phyloP scores from a whole-genome alignment of 352 stramenopile species.

The Elongisporangium anandrum region DNA sequence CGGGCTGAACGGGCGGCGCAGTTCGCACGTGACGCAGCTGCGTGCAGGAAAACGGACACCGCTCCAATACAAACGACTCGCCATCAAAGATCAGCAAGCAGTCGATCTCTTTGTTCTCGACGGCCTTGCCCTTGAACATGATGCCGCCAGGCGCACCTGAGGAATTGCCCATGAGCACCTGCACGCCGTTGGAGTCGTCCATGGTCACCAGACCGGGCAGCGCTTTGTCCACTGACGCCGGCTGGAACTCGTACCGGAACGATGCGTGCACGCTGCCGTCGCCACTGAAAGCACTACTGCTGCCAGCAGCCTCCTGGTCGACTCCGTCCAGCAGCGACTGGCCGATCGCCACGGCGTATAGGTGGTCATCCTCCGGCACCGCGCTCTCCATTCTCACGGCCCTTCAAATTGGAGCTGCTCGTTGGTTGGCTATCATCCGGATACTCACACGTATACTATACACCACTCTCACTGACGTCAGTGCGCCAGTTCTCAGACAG shows the following conservation, averaged over 20 bases:
- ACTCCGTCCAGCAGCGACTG: constrained; percentile 23
- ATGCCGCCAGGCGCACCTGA: constrained; percentile 52
- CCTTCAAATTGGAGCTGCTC: constrained; percentile 9
- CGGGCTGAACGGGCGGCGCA: constrained; percentile 6
- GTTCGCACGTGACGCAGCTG: constrained; percentile 74
- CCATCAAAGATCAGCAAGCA: constrained; percentile 82
- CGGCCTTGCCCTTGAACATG: constrained; percentile 72
- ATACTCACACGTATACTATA: constrained; percentile 3
- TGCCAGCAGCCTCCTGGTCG: neutral
- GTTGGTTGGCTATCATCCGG: constrained; percentile 1
- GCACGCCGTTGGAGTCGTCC: constrained; percentile 49
- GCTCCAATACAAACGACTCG: constrained; percentile 57
- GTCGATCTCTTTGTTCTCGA: constrained; percentile 78
- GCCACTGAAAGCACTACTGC: neutral
- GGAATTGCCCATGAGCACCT: constrained; percentile 61
- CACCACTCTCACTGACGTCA: constrained; percentile 7
- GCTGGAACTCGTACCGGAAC: constrained; percentile 85
- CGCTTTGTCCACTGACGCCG: constrained; percentile 67
- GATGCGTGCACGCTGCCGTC: constrained; percentile 32
- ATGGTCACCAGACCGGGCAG: constrained; percentile 62
- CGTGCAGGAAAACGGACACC: constrained; percentile 58
- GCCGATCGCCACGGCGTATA: constrained; percentile 55
- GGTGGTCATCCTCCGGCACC: constrained; percentile 35
- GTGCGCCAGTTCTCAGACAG: neutral
- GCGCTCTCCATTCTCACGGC: constrained; percentile 1